Percentiles rank a stretch among this genome's conserved stretches.
These are phyloP conservation scores for Aspergillus aculeatus DNA, from an alignment of 2,329 filamentous ascomycete genomes.

Conservation along the genomic window DNA sequence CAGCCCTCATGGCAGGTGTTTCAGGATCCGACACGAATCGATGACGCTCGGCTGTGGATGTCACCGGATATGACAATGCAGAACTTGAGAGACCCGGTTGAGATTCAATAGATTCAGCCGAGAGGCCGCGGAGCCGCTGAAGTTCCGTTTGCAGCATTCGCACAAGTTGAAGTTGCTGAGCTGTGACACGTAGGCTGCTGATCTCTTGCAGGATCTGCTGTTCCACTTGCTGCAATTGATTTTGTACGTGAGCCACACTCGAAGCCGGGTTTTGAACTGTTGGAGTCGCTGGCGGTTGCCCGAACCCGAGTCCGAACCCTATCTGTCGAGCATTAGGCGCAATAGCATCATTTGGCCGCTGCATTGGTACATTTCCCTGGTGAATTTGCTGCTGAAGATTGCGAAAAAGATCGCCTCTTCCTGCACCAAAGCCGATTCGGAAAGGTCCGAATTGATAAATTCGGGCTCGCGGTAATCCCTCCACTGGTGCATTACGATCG, in stretches of 20 bases:
- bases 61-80: constrained; percentile 18
- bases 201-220: constrained; percentile 69
- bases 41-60: constrained; percentile 24
- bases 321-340: constrained; percentile 38
- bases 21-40: constrained; percentile 32
- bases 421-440: constrained; percentile 65
- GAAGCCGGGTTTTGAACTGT: constrained; percentile 20
- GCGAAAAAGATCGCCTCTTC: constrained; percentile 61
- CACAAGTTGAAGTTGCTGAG: constrained; percentile 68
- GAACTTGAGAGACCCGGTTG: constrained; percentile 12
- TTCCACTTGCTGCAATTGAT: constrained; percentile 65
- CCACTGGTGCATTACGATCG: constrained; percentile 39
- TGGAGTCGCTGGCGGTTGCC: constrained; percentile 28
- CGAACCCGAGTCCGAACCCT: constrained; percentile 44
- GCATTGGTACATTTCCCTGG: constrained; percentile 48
- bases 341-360: constrained; percentile 32
- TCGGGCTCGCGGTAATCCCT: constrained; percentile 51
- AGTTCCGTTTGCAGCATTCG: constrained; percentile 67
- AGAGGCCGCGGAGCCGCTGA: constrained; percentile 59
- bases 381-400: constrained; percentile 65
- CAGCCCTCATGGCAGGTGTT: constrained; percentile 37
- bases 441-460: constrained; percentile 74
- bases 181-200: constrained; percentile 59
- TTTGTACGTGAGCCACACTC: constrained; percentile 46
- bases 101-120: constrained; percentile 27